phyloP scores from a whole-genome alignment of 2,329 filamentous ascomycete genomes.

The Penicillium sp. region DNA sequence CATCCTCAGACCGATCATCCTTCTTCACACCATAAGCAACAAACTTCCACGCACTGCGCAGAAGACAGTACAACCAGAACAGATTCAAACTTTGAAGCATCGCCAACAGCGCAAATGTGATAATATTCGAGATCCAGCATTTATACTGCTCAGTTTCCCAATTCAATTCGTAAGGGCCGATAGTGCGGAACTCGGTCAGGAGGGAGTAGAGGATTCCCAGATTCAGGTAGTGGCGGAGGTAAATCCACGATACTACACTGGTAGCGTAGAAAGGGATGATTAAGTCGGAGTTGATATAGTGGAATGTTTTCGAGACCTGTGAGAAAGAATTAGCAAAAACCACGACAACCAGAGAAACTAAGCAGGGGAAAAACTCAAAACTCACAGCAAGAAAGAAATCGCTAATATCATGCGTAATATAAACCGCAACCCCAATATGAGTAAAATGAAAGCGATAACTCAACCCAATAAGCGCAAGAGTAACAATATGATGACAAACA shows the following conservation, averaged over 20 bases:
- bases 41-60: slow-evolving; percentile 42
- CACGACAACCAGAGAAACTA: too few relatives aligned
- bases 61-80: slow-evolving; percentile 46
- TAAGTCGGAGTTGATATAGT: slow-evolving; percentile 78
- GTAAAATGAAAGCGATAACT: slow-evolving; percentile 96
- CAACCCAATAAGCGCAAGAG: slow-evolving; percentile 74
- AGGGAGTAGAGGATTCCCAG: slow-evolving; percentile 45
- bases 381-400: slow-evolving; percentile 88
- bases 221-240: slow-evolving; percentile 74
- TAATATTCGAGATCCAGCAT: slow-evolving; percentile 46
- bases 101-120: slow-evolving; percentile 44
- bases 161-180: slow-evolving; percentile 47
- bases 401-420: slow-evolving; percentile 88
- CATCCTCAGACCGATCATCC: slow-evolving; percentile 52
- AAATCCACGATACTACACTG: slow-evolving; percentile 82
- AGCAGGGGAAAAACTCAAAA: too few relatives aligned
- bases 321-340: not conserved
- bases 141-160: slow-evolving; percentile 51
- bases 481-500: slow-evolving; percentile 86
- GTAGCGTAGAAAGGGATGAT: slow-evolving; percentile 78
- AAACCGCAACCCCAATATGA: slow-evolving; percentile 87
- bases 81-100: slow-evolving; percentile 46
- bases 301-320: slow-evolving; percentile 83
- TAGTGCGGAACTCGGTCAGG: slow-evolving; percentile 45
- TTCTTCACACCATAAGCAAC: slow-evolving; percentile 35